Conservation (phyloP, 176 grass and related monocot species). For the Oryza glaberrima region DNA sequence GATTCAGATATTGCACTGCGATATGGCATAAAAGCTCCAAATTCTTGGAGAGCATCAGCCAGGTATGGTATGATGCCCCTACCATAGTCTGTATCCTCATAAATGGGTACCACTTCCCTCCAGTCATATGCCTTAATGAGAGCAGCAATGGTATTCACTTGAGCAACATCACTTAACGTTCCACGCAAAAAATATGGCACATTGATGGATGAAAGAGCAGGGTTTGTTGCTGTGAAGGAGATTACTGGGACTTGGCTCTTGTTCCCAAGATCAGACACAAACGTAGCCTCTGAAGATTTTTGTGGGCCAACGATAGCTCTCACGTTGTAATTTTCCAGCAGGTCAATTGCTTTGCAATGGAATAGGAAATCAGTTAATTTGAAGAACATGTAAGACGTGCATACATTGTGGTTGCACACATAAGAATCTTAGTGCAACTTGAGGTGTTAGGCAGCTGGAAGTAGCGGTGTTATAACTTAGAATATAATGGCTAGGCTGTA, state of each 20-base stretch:
- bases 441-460: background rate
- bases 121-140: constrained; percentile 56
- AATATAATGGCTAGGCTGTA: background rate
- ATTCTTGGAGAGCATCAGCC: constrained; percentile 47
- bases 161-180: constrained; percentile 47
- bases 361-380: background rate
- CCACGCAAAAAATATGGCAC: constrained; percentile 57
- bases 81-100: constrained; percentile 63
- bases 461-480: background rate
- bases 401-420: constrained; percentile 5
- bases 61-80: constrained; percentile 60
- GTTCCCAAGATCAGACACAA: constrained; percentile 58
- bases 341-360: constrained; percentile 43
- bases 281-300: constrained; percentile 50
- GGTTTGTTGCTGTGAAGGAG: constrained; percentile 66
- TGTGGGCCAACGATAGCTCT: constrained; percentile 57
- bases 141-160: constrained; percentile 45
- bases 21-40: constrained; percentile 47
- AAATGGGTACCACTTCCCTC: constrained; percentile 55
- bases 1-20: constrained; percentile 38
- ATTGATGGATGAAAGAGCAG: constrained; percentile 27
- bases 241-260: constrained; percentile 54
- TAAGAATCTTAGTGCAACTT: constrained; percentile 5
- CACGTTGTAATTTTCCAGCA: constrained; percentile 49
- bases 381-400: background rate